A percentile compares a stretch with the other conserved stretches of the same genome.
These are phyloP conservation scores for Calvatia gigantea DNA, from an alignment of 768 basidiomycete species.

Conservation along the genomic window DNA sequence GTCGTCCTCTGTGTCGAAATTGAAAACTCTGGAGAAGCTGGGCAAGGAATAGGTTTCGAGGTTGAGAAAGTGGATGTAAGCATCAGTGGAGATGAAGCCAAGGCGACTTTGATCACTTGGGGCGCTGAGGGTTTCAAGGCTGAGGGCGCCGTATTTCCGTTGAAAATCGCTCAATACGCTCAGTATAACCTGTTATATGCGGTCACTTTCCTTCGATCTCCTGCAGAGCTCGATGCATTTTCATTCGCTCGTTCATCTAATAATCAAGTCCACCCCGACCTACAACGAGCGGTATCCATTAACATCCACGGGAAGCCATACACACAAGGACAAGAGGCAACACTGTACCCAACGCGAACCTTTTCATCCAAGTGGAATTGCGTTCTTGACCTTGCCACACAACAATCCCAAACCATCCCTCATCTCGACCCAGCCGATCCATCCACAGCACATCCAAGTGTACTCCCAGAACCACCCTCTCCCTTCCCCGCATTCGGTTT, in stretches of 20 bases:
- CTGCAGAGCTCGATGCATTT: constrained; percentile 51
- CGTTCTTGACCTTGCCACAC: constrained; percentile 67
- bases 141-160: constrained; percentile 57
- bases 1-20: constrained; percentile 91
- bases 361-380: constrained; percentile 93
- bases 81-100: constrained; percentile 65
- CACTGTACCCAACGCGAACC: constrained; percentile 59
- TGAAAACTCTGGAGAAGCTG: constrained; percentile 74
- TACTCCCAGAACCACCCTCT: constrained; percentile 72
- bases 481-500: constrained; percentile 60
- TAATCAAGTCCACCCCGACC: constrained; percentile 33
- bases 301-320: constrained; percentile 75
- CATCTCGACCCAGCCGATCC: constrained; percentile 30
- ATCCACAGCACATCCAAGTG: constrained; percentile 31
- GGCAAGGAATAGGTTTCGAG: constrained; percentile 59
- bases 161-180: constrained; percentile 65
- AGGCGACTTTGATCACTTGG: constrained; percentile 47
- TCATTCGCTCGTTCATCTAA: constrained; percentile 27
- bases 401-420: constrained; percentile 28
- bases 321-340: constrained; percentile 20
- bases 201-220: constrained; percentile 73
- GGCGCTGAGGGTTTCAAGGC: constrained; percentile 52
- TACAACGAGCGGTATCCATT: constrained; percentile 79
- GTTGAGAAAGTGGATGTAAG: constrained; percentile 74
- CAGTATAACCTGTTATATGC: constrained; percentile 90